Evolutionary conservation across 164 flowering plant genomes (phyloP), one percentile per base, ranked within the genome.

Genomic region (Cinnamomum micranthum): DNA sequence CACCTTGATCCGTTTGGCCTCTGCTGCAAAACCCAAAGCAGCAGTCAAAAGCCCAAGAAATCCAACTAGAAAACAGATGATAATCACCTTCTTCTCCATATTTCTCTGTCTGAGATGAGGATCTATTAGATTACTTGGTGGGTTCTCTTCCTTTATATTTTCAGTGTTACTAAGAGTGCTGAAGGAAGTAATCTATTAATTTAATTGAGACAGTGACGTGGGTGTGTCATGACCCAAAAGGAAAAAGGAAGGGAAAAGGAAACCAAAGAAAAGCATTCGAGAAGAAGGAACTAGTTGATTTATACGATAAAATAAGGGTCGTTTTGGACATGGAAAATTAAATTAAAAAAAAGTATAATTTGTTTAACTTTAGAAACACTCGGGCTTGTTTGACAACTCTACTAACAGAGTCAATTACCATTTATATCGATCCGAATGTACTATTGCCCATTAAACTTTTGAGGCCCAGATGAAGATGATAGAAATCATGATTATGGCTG

Each of bases 1-100:
- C 13, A 91, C 98, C 92, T 90, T 93, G 73, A 90, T 87, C 80
- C 88, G 83, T 35, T 83, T 90, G 51, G 86, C 95, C 74, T 93
- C 97, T 24, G 98, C 98, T 81, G 83, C 94, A 81, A 93, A 92
- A 68, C 90, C 95, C 69, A 88, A 77, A 74, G 82, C 87, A 78
- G 95, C 88, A 66, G 92, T 79, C 19, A 91, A 59, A 0, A 88
- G 22, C 73, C 98, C 97, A 70, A 93, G 80, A 59, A 93, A 83
- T 3, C 90, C 94, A 77, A 87, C 91, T 23, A 78, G 76, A 63
- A 79, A 6, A 79, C 93, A 89, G 35, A 91, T 76, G 70, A 83
- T 64, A 17, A 89, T 4, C 22, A 74, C 82, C 80, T 77, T 87
- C 70, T 77, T 85, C 87, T 89, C 93, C 94, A 92, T 91, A 50